Evolutionary conservation across 176 grass and related monocot genomes (phyloP), one percentile per base, ranked within the genome.

Genomic region (Pontederia crassipes): DNA sequence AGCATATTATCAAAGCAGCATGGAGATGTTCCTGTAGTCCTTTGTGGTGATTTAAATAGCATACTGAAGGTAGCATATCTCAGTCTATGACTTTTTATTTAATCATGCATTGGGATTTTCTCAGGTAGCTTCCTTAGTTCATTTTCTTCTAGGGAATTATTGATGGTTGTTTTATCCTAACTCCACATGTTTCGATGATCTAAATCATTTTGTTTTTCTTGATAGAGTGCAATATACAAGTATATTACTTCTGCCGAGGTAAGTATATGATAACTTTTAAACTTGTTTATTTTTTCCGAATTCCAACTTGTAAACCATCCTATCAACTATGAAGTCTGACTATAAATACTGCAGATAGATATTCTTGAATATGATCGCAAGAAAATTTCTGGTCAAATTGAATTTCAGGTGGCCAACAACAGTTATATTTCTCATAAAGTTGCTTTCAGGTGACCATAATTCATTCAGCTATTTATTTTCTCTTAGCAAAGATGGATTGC

Each of bases 21-120:
- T 32, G 47, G 24, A 5, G 52, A 72, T 28, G 51, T 14, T 60
- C 57, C 69, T 29, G 9, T 72, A 51, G 57, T 72, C 27, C 59
- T 72, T 59, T 72, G 56, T 72, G 69, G 69, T 60, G 69, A 72
- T 52, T 61, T 72, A 51, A 72, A 72, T 60, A 72, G 69, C 40
- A 72, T 58, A 8, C 69, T 56, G 35, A 57, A 72, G 69, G 69
- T 72, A 26, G 48, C 29, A 45, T 52, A 18, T 72, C 9, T 9
- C 49, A 8, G 14, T 15, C 9, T 12, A 50, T 2, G 26, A n/a
- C 10, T 50, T 29, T 50, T 10, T 50, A 35, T 49, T 28, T 59
- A 8, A 35, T 59, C 10, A 51, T 72, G 9, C 56, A n/a, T 10
- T 40, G 12, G 14, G 15, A 27, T 40, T 58, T 49, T n/a, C 45